These are phyloP conservation scores for Venturia effusa DNA, from an alignment of 2,329 filamentous ascomycete genomes.

Conservation along the genomic window DNA sequence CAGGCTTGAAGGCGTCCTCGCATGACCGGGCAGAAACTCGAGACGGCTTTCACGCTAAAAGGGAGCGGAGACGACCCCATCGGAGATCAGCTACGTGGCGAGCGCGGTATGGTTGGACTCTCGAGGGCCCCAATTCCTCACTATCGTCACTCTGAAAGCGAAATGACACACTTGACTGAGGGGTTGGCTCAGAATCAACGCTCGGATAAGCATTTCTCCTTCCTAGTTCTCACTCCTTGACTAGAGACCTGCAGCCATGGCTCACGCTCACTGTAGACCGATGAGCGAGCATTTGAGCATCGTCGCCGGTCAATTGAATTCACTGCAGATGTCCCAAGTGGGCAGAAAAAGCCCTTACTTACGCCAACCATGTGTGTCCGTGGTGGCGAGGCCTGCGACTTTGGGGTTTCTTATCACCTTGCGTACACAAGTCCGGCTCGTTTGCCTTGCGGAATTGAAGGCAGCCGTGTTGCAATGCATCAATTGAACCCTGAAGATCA, in stretches of 20 bases:
- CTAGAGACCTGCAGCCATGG: background rate
- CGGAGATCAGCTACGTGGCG: slow-evolving; percentile 44
- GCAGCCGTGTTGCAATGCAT: background rate
- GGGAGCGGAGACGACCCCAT: slow-evolving; percentile 34
- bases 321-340: background rate
- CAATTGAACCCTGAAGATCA: background rate
- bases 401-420: background rate
- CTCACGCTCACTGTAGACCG: background rate
- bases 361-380: background rate
- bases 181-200: background rate
- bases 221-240: background rate
- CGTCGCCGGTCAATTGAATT: slow-evolving; percentile 1
- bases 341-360: background rate
- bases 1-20: slow-evolving; percentile 32
- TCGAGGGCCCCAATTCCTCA: slow-evolving; percentile 13
- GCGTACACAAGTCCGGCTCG: background rate
- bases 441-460: background rate
- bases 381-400: background rate
- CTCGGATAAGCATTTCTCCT: background rate
- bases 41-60: slow-evolving; percentile 33
- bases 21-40: slow-evolving; percentile 34
- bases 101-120: slow-evolving; percentile 31
- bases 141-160: background rate
- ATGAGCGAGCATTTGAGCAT: background rate
- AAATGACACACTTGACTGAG: slow-evolving; percentile 2